Evolutionary conservation across 176 grass and related monocot species (phyloP).

Genomic region (Cenchrus purpureus): DNA sequence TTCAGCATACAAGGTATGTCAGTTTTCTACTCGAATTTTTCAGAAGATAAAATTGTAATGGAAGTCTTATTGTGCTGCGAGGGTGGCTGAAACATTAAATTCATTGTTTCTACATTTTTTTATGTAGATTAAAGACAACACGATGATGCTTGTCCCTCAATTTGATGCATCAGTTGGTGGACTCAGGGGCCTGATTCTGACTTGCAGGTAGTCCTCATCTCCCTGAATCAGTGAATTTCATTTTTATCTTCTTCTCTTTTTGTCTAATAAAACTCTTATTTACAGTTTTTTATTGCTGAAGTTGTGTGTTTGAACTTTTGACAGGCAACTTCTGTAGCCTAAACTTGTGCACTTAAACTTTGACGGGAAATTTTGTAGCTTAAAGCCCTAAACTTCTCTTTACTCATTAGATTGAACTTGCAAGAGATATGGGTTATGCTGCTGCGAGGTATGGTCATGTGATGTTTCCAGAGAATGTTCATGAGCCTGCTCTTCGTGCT

Average conservation of each 20-base stretch:
- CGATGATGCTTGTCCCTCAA: constrained; percentile 71
- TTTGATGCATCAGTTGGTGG: constrained; percentile 99
- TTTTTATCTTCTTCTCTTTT: neutral
- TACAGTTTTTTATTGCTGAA: constrained; percentile 47
- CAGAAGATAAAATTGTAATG: constrained; percentile 23
- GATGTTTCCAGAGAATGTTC: constrained; percentile 99
- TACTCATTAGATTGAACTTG: constrained; percentile 87
- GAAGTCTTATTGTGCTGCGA: neutral
- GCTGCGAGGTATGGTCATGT: constrained; percentile 93
- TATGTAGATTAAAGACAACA: constrained; percentile 62
- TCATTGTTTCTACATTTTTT: constrained; percentile 24
- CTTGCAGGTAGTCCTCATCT: constrained; percentile 64
- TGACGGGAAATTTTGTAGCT: constrained; percentile 51
- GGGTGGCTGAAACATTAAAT: neutral
- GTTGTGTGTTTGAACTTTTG: constrained; percentile 45
- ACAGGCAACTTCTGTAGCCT: constrained; percentile 51
- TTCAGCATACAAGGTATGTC: constrained; percentile 79
- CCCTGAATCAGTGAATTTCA: constrained; percentile 8
- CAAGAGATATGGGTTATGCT: constrained; percentile 96
- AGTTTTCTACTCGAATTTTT: neutral
- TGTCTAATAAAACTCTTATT: constrained; percentile 25
- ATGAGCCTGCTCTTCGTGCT: constrained; percentile 88
- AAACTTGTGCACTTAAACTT: constrained; percentile 33
- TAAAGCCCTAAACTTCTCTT: constrained; percentile 68
- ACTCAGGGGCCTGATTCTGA: constrained; percentile 94